A percentile compares a stretch with the other conserved stretches of the same genome.
Evolutionary conservation across 257 asterid species (phyloP).

Genomic region (Cynanchum wilfordii): DNA sequence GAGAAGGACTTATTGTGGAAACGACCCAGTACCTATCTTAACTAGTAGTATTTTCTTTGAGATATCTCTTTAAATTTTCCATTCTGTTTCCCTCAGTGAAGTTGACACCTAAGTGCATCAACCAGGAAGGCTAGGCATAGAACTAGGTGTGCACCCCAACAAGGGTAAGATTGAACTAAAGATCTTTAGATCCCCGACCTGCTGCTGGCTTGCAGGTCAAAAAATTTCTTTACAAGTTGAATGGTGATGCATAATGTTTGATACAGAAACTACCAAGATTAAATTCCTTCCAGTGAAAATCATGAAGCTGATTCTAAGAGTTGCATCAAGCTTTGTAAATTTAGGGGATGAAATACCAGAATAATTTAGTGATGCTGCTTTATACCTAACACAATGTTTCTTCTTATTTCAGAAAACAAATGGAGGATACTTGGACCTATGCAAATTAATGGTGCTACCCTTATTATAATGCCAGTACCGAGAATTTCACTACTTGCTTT

Average conservation of each 20-base stretch:
- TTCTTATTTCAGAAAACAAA: not conserved
- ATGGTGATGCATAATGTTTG: not conserved
- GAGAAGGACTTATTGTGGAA: not conserved
- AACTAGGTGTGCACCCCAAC: not conserved
- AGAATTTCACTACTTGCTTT: constrained; percentile 1
- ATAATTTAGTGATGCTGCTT: not conserved
- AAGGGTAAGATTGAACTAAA: not conserved
- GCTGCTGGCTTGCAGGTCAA: not conserved
- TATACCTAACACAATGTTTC: not conserved
- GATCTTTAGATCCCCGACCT: not conserved
- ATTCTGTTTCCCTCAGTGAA: not conserved
- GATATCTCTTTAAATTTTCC: not conserved
- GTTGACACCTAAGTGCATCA: not conserved
- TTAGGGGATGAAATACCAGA: not conserved
- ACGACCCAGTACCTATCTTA: not conserved
- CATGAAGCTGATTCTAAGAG: not conserved
- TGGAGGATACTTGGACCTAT: not conserved
- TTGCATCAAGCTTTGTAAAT: not conserved
- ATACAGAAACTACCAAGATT: not conserved
- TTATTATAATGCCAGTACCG: not conserved
- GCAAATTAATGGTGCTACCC: not conserved
- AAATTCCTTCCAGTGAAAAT: not conserved
- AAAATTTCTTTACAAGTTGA: not conserved
- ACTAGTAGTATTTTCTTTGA: not conserved
- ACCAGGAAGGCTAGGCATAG: not conserved